Conservation (phyloP, 2,329 filamentous ascomycete genomes). For the Ophiostoma montium region DNA sequence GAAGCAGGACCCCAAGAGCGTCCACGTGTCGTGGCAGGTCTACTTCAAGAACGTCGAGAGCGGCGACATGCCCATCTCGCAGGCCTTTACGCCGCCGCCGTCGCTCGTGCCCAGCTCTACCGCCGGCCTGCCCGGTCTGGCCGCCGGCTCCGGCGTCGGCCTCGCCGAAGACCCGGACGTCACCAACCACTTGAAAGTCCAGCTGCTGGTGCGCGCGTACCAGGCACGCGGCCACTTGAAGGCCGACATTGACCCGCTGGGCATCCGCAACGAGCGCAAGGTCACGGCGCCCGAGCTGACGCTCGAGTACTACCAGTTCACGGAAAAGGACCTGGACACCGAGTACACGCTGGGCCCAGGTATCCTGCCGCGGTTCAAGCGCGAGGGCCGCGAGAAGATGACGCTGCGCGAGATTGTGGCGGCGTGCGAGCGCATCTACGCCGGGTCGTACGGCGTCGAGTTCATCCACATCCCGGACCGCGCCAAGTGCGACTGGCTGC, state of each 20-base stretch:
- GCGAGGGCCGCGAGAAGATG: constrained; percentile 85
- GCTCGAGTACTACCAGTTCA: constrained; percentile 89
- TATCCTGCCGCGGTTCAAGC: constrained; percentile 88
- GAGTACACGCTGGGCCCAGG: constrained; percentile 88
- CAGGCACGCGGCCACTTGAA: constrained; percentile 98
- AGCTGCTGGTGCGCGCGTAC: constrained; percentile 92
- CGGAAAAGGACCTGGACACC: constrained; percentile 81
- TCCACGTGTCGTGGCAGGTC: constrained; percentile 96
- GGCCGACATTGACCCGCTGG: constrained; percentile 89
- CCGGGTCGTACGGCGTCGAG: constrained; percentile 91
- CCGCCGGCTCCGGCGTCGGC: constrained; percentile 47
- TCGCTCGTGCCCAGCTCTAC: constrained; percentile 74
- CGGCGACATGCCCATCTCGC: constrained; percentile 92
- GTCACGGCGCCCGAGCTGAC: constrained; percentile 84
- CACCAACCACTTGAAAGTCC: constrained; percentile 94
- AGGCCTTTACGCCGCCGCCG: constrained; percentile 91
- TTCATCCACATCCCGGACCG: constrained; percentile 98
- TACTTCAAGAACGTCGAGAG: constrained; percentile 99
- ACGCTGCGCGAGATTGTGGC: constrained; percentile 86
- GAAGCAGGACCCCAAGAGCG: constrained; percentile 84
- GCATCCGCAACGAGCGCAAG: constrained; percentile 74
- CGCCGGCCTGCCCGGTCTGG: constrained; percentile 60
- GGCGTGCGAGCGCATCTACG: constrained; percentile 91
- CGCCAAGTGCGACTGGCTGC: constrained; percentile 96
- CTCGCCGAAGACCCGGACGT: constrained; percentile 64